Conservation (phyloP, 2,329 filamentous ascomycete species). For the Aspergillus japonicus region DNA sequence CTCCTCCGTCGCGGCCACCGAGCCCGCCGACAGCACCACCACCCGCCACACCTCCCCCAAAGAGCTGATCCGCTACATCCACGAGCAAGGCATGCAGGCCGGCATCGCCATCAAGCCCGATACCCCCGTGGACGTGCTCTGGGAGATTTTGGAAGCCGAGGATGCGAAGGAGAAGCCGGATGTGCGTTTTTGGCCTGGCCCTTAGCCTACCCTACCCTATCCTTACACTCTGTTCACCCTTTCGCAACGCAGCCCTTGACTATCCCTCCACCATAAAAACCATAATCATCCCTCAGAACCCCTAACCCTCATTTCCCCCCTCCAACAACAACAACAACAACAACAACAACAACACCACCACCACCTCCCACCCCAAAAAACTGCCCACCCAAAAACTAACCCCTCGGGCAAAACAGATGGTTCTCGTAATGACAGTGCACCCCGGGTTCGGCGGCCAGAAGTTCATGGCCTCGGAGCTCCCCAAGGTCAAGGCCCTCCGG, state of each 20-base stretch:
- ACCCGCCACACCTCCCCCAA: conserved; percentile 71
- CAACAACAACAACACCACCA: no score
- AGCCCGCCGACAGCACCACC: conserved; percentile 67
- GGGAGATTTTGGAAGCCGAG: conserved; percentile 76
- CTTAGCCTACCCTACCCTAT: no score
- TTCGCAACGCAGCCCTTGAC: no score
- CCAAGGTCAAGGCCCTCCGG: conserved; percentile 84
- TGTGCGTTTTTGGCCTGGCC: conserved; percentile 56
- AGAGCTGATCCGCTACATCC: conserved; percentile 86
- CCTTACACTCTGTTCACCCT: no score
- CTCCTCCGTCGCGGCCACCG: conserved; percentile 76
- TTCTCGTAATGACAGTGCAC: conserved; percentile 96
- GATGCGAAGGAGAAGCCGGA: conserved; percentile 78
- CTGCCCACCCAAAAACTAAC: not conserved
- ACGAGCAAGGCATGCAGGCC: conserved; percentile 81
- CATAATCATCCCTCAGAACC: not conserved
- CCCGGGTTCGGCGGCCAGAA: conserved; percentile 97
- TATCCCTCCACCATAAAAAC: not conserved
- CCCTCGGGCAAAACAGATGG: conserved; percentile 66
- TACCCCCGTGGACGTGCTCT: conserved; percentile 86
- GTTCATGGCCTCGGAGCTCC: conserved; percentile 94
- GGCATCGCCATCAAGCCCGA: conserved; percentile 95
- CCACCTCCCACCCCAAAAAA: not conserved
- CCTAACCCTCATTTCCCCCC: not conserved
- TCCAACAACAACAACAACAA: not conserved